phyloP scores from a whole-genome alignment of 495 filamentous ascomycete species.

The Podospora comata region DNA sequence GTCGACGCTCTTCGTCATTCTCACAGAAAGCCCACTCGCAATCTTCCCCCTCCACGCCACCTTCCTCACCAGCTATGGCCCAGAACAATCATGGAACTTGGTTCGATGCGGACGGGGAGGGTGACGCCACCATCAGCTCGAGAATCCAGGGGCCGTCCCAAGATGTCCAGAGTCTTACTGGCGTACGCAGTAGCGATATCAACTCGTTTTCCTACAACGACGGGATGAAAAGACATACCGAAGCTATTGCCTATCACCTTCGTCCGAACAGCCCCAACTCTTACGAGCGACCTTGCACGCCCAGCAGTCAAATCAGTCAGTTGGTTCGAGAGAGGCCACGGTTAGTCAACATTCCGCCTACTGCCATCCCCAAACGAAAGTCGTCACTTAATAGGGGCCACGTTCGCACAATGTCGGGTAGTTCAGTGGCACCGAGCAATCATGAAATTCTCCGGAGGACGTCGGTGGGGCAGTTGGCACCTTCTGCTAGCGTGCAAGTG shows the following conservation, averaged over 20 bases:
- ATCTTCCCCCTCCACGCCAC: conserved; percentile 15
- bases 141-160: neutral
- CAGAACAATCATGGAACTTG: conserved; percentile 28
- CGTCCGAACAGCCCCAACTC: neutral
- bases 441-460: neutral
- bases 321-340: conserved; percentile 19
- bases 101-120: conserved; percentile 35
- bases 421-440: neutral
- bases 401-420: neutral
- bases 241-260: neutral
- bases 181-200: neutral
- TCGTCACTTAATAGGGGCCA: conserved; percentile 18
- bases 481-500: conserved; percentile 8
- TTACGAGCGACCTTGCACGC: conserved; percentile 19
- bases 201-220: neutral
- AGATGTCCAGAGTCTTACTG: neutral
- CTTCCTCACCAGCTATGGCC: conserved; percentile 10
- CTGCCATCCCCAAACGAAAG: conserved; percentile 17
- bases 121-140: neutral
- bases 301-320: conserved; percentile 14
- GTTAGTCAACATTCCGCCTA: conserved; percentile 29
- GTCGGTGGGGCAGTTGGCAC: neutral
- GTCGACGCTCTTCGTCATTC: conserved; percentile 29
- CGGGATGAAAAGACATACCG: neutral
- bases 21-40: conserved; percentile 25